Base-by-base conservation (phyloP, 139 green algal species). In the Edaphochlamys debaryana region DNA sequence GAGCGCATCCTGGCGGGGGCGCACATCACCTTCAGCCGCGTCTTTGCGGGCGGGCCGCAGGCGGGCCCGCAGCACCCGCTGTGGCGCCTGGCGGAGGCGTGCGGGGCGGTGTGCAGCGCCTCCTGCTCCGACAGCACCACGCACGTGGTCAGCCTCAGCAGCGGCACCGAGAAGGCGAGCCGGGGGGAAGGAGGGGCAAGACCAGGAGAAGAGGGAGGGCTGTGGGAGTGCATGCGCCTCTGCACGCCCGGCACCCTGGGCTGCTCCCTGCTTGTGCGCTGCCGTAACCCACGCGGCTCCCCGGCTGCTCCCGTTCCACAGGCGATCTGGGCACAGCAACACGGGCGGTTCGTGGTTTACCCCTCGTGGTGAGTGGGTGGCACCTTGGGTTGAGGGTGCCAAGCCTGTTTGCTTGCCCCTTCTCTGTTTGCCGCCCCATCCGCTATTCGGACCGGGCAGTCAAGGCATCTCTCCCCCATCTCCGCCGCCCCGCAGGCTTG, bases 111-210 rank as follows among this genome's bases (percentile, higher is more conserved):
- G 29, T 60, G 82, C 72, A 81, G 74, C 30, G 41, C 50, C 36
- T n/a, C 64, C 27, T 75, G 40, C 62, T 66, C 23, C 37, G 86
- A 91, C 1, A 34, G 11, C 37, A 92, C 85, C 27, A 96, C 92
- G 23, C 93, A 96, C 63, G 86, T 96, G 11, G 84, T 96, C 3
- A 87, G 89, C 0, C 80, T 77, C 20, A 56, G 84, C 25, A 70
- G 69, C 2, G 93, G 87, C 56, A 96, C 92, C 36, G 90, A 94
- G 23, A 96, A 96, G 87, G 89, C 87, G 74, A 13, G 85, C 11
- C 3, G 23, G 69, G 41, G 11, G 8, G 60, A 7, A 40, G 45
- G 60, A 6, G 27, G 11, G 60, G 60, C 6, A 17, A 30, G 60
- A 11, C 8, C 4, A 30, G 27, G 2, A 4, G 60, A 37, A 30